Percentiles rank a stretch among this genome's conserved stretches.
Conservation (phyloP, 192 early-diverging fungal genomes). For the Podochytrium sp. region DNA sequence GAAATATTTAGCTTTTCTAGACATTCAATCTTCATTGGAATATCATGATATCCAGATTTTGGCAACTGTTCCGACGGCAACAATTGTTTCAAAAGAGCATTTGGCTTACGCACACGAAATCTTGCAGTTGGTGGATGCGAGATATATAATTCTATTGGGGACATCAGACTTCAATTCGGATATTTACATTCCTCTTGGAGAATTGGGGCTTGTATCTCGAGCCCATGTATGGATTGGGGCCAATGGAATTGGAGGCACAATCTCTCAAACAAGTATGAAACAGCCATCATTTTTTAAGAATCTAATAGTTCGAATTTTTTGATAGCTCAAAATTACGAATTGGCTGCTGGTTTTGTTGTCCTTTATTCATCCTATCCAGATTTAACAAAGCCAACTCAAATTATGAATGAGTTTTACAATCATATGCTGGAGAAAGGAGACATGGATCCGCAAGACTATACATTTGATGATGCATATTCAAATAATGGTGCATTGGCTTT, state of each 20-base stretch:
- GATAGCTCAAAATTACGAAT: neutral
- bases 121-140: neutral
- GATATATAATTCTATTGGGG: slow-evolving; percentile 8
- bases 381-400: neutral
- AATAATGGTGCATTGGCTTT: neutral
- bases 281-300: neutral
- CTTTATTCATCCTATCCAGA: neutral
- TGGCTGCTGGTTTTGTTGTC: no score
- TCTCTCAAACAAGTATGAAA: no score
- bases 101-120: neutral
- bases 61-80: neutral
- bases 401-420: neutral
- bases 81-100: neutral
- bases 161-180: neutral
- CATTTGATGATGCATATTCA: neutral
- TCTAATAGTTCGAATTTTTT: neutral
- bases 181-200: neutral
- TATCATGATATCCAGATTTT: neutral
- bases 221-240: neutral
- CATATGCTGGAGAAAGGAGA: neutral
- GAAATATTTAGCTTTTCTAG: neutral
- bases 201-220: neutral
- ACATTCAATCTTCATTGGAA: neutral
- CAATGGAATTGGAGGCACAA: no score
- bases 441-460: neutral